Conservation (phyloP, 345 rosid genomes). For the Aquilaria sinensis region DNA sequence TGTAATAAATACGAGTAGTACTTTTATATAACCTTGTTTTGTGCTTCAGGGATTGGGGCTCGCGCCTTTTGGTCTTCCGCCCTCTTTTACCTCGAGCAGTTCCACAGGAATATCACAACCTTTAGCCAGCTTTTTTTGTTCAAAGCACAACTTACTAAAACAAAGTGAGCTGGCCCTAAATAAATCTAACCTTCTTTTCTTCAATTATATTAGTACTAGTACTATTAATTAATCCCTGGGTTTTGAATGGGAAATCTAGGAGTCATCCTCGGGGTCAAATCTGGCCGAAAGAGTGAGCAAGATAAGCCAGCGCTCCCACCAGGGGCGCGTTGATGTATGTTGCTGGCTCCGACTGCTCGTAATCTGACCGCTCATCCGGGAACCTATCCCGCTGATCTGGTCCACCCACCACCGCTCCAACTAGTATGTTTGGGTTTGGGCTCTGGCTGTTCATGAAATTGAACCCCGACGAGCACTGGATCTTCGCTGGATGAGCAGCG, state of each 20-base stretch:
- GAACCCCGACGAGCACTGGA: conserved; percentile 74
- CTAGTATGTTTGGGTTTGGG: conserved; percentile 82
- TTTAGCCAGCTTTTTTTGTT: background rate
- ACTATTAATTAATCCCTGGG: background rate
- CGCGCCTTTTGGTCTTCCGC: conserved; percentile 24
- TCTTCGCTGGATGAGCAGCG: conserved; percentile 53
- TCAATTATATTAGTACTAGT: conserved; percentile 5
- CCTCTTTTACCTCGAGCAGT: conserved; percentile 8
- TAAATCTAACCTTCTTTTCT: background rate
- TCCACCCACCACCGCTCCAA: conserved; percentile 90
- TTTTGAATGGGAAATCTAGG: too few relatives aligned
- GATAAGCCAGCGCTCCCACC: conserved; percentile 80
- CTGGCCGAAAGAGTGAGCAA: conserved; percentile 86
- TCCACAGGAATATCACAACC: conserved; percentile 7
- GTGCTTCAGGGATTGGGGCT: conserved; percentile 28
- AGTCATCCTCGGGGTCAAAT: conserved; percentile 22
- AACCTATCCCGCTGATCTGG: conserved; percentile 73
- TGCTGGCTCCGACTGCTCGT: conserved; percentile 90
- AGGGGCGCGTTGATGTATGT: conserved; percentile 94
- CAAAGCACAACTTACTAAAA: background rate
- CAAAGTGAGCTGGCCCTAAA: background rate
- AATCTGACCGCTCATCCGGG: conserved; percentile 68
- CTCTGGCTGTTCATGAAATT: conserved; percentile 49
- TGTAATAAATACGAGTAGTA: background rate
- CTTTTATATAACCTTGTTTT: conserved; percentile 14